phyloP scores from a whole-genome alignment of 257 asterid species.

The Thymus quinquecostatus region DNA sequence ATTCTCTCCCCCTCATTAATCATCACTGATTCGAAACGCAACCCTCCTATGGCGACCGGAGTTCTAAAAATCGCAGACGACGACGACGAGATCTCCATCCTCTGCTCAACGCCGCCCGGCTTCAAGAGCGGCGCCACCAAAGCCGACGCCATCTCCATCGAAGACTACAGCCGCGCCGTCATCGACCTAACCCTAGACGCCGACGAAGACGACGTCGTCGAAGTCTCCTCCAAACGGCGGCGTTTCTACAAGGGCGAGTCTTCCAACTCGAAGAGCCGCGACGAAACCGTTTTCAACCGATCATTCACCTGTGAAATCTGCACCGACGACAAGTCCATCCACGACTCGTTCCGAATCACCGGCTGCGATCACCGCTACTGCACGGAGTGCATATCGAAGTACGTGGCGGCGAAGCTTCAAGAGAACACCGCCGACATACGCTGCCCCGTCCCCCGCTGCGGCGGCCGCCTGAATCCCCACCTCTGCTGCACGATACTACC shows the following conservation, averaged over 20 bases:
- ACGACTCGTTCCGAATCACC: conserved; percentile 33
- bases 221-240: neutral
- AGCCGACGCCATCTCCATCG: conserved; percentile 44
- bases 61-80: conserved; percentile 20
- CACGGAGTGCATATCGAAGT: conserved; percentile 45
- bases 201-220: conserved; percentile 23
- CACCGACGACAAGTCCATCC: conserved; percentile 44
- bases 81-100: conserved; percentile 38
- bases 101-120: conserved; percentile 16
- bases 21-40: too few species aligned
- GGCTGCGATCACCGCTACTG: conserved; percentile 61
- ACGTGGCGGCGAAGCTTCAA: conserved; percentile 57
- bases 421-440: conserved; percentile 37
- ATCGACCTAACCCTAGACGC: conserved; percentile 29
- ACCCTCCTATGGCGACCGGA: conserved; percentile 31
- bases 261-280: conserved; percentile 32
- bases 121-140: conserved; percentile 33
- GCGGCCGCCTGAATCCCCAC: conserved; percentile 55
- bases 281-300: conserved; percentile 7
- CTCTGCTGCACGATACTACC: conserved; percentile 63
- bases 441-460: conserved; percentile 60
- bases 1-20: neutral
- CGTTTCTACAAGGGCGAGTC: conserved; percentile 50
- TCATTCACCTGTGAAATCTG: conserved; percentile 57
- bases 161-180: conserved; percentile 8